Evolutionary conservation across 192 early-diverging fungal genomes (phyloP).

Genomic region (Backusella tarrabulga): DNA sequence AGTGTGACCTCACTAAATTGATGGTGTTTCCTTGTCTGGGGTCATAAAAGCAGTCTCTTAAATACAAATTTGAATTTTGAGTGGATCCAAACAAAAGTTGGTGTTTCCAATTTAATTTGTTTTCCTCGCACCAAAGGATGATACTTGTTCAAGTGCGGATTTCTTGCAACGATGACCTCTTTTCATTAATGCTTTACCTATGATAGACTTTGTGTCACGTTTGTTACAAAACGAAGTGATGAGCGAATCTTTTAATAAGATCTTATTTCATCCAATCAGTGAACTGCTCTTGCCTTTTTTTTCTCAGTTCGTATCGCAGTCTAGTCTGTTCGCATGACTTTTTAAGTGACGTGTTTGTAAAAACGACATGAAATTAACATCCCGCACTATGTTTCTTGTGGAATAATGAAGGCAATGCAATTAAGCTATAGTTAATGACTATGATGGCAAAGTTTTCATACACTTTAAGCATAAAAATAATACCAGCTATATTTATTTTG

Average conservation of each 20-base stretch:
- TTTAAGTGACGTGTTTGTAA: no score
- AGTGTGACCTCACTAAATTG: not conserved
- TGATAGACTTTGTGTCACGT: no score
- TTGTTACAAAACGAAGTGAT: no score
- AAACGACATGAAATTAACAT: not conserved
- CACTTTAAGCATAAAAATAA: no score
- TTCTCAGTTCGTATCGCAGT: not conserved
- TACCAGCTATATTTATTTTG: no score
- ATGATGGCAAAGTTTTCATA: no score
- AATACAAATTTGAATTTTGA: not conserved
- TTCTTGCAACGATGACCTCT: no score
- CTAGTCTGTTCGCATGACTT: not conserved
- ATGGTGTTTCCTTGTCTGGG: not conserved
- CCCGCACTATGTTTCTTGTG: not conserved
- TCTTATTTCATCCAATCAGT: not conserved
- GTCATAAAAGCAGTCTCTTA: not conserved
- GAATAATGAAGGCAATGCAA: not conserved
- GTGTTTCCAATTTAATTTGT: not conserved
- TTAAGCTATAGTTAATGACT: no score
- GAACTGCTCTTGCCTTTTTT: not conserved
- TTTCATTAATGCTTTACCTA: no score
- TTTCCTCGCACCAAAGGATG: no score
- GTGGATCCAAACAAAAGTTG: not conserved
- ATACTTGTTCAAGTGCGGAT: no score
- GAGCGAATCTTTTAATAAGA: no score